Percentiles rank a stretch among this genome's conserved stretches.
Conservation (phyloP, 2,329 filamentous ascomycete species). For the Penicillium sp. region DNA sequence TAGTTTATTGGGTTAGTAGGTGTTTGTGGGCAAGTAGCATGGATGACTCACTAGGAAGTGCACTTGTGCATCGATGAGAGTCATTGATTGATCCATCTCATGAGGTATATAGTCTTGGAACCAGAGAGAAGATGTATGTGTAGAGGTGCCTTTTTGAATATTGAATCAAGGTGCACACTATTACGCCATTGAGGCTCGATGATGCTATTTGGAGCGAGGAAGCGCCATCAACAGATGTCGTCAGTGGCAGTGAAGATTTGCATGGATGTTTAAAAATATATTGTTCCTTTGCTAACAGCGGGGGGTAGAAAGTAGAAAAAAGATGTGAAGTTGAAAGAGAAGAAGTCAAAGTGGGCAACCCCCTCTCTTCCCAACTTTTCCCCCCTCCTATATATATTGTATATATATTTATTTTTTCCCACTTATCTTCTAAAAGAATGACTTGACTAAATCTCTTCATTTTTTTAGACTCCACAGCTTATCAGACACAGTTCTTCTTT, state of each 20-base stretch:
- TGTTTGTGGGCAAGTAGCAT: neutral
- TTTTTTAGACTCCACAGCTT: slow-evolving; percentile 32
- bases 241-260: slow-evolving; percentile 12
- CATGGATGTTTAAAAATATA: neutral
- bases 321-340: neutral
- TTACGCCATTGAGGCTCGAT: slow-evolving; percentile 22
- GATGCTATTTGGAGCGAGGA: slow-evolving; percentile 3
- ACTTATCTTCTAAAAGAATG: slow-evolving; percentile 15
- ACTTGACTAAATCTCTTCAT: slow-evolving; percentile 2
- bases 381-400: neutral
- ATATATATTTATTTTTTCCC: slow-evolving; percentile 12
- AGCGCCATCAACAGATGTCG: slow-evolving; percentile 12
- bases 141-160: neutral
- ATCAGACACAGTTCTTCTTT: slow-evolving; percentile 18
- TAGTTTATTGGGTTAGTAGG: slow-evolving; percentile 38
- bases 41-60: slow-evolving; percentile 22
- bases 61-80: slow-evolving; percentile 25
- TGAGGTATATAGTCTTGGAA: neutral
- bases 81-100: slow-evolving; percentile 25
- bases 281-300: no score
- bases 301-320: no score
- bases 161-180: neutral
- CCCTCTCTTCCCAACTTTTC: neutral
- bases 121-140: neutral
- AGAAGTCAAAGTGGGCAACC: neutral